A percentile compares a stretch with the other conserved stretches of the same genome.
phyloP scores from a whole-genome alignment of 805 yeast species.

The Candida mattraensis region DNA sequence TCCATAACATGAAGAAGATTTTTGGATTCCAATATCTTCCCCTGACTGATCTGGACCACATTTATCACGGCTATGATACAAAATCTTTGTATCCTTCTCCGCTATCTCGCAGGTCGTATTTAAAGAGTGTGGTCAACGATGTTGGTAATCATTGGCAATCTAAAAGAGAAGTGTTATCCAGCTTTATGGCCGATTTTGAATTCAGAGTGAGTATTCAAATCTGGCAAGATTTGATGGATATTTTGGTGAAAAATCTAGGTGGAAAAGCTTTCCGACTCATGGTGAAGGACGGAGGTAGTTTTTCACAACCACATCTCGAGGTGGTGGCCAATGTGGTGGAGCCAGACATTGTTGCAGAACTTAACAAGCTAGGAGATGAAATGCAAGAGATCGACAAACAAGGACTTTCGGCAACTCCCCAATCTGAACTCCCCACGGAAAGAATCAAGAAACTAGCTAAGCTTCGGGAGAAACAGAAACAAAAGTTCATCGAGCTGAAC shows the following conservation, averaged over 20 bases:
- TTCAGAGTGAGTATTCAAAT: slow-evolving; percentile 59
- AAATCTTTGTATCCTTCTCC: not conserved
- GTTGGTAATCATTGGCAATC: slow-evolving; percentile 33
- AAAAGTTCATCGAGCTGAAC: slow-evolving; percentile 20
- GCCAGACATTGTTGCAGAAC: slow-evolving; percentile 7
- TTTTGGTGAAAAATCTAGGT: slow-evolving; percentile 33
- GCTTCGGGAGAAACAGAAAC: slow-evolving; percentile 13
- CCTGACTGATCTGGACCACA: slow-evolving; percentile 64
- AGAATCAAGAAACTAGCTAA: slow-evolving; percentile 23
- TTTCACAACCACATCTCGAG: slow-evolving; percentile 7
- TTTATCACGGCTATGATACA: slow-evolving; percentile 47
- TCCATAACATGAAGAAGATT: slow-evolving; percentile 75
- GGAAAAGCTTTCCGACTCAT: slow-evolving; percentile 39
- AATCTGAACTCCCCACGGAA: slow-evolving; percentile 18
- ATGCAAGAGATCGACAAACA: slow-evolving; percentile 17
- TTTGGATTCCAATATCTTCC: slow-evolving; percentile 93
- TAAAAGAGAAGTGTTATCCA: slow-evolving; percentile 38
- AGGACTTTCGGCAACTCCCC: slow-evolving; percentile 18
- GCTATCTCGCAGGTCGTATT: not conserved
- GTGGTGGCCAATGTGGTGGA: slow-evolving; percentile 21
- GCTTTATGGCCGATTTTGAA: slow-evolving; percentile 63
- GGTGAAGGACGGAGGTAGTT: slow-evolving; percentile 11
- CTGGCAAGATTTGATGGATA: slow-evolving; percentile 46
- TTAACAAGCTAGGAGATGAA: slow-evolving; percentile 23
- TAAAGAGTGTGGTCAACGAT: slow-evolving; percentile 24